Base-by-base conservation (phyloP, 768 basidiomycete genomes). In the Suillus sp. region DNA sequence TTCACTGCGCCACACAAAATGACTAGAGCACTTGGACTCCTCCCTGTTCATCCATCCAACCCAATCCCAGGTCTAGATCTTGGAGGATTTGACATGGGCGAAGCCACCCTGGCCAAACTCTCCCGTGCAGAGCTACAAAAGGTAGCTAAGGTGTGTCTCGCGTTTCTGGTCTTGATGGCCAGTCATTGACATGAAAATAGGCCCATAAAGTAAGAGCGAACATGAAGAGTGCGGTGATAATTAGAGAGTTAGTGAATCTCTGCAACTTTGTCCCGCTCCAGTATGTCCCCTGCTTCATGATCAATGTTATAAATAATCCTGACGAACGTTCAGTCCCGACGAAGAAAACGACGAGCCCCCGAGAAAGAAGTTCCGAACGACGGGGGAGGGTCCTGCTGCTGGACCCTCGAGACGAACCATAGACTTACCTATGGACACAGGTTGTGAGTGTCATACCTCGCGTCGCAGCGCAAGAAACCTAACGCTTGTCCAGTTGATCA, bases 391-490 rank as follows among this genome's bases (percentile, higher is more conserved):
- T 58, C 30, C 42, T 13, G 9, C 20, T 27, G 42, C 34, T 18
- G n/a, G 37, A 34, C 54, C 43, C 10, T 34, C 13, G 35, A 13
- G 64, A 66, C 6, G 58, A 68, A 38, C 14, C 37, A 25, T 58
- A 51, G 14, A 62, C 68, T 18, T 74, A 65, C 10, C 69, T 65
- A 45, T 60, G 64, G 5, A 71, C 69, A 4, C 67, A 70, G 58
- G 69, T 70, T n/a, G 75, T 70, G 37, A 66, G 66, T 66, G 66
- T 1, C 65, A 73, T 30, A 62, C 65, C 35, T 64, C 67, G 8
- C 67, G 68, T 59, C 62, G 58, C 14, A 65, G 66, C 11, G 11
- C 55, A 27, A 20, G 18, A 27, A 57, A 57, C 3, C 10, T 27
- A 40, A 56, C 25, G 7, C 4, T 20, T 40, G 4, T 11, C 38